phyloP scores from a whole-genome alignment of 1,284 basidiomycete species.

The Leucoagaricus sp. region DNA sequence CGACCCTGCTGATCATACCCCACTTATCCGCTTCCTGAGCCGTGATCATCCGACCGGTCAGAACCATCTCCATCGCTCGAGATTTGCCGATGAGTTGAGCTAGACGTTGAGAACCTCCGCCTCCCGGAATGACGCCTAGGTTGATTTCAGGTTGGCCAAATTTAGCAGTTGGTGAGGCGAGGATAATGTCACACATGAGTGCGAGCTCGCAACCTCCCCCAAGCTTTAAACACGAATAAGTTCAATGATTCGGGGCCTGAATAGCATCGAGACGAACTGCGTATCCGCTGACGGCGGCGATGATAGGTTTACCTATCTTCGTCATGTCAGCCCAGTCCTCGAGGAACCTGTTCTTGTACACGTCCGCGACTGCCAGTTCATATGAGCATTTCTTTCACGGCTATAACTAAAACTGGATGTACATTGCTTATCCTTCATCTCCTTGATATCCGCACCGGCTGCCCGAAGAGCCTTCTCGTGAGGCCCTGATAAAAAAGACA shows the following conservation, averaged over 20 bases:
- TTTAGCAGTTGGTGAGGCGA: constrained; percentile 90
- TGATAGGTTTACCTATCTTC: constrained; percentile 86
- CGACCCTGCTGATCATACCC: constrained; percentile 84
- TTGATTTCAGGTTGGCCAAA: constrained; percentile 99
- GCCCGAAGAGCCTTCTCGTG: constrained; percentile 4
- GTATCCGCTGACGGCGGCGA: constrained; percentile 95
- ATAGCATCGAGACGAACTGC: constrained; percentile 62
- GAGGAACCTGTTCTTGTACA: constrained; percentile 89
- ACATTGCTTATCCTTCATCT: constrained; percentile 93
- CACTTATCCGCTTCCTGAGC: constrained; percentile 87
- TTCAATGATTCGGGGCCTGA: constrained; percentile 2
- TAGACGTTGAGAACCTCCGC: constrained; percentile 84
- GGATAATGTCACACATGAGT: constrained; percentile 95
- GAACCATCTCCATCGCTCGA: constrained; percentile 92
- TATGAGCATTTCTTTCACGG: constrained; percentile 5
- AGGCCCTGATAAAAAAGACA: background rate
- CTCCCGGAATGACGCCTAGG: constrained; percentile 94
- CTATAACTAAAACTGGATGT: constrained; percentile 17
- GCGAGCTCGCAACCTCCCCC: constrained; percentile 97
- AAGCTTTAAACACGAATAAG: constrained; percentile 46
- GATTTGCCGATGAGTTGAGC: constrained; percentile 90
- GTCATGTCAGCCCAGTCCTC: constrained; percentile 85
- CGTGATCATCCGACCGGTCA: constrained; percentile 83
- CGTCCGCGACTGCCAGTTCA: constrained; percentile 66
- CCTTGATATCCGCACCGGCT: constrained; percentile 92